phyloP scores from a whole-genome alignment of 2,329 filamentous ascomycete genomes.

The Didymellaceae sp. region DNA sequence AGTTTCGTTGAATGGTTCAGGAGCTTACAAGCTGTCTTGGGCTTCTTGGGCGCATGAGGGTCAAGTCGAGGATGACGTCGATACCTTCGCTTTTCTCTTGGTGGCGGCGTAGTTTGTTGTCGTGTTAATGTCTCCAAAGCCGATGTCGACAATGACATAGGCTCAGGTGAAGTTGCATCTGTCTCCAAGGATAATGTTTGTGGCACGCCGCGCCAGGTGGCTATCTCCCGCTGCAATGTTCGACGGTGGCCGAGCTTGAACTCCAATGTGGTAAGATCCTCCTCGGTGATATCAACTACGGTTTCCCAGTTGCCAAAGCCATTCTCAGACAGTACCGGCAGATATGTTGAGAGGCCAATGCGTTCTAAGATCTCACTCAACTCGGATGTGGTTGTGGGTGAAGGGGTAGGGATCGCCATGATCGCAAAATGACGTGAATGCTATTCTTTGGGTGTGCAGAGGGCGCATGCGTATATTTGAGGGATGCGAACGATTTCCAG shows the following conservation, averaged over 20 bases:
- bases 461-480: constrained; percentile 31
- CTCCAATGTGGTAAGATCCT: constrained; percentile 44
- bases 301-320: constrained; percentile 49
- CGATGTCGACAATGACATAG: constrained; percentile 36
- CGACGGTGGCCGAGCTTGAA: constrained; percentile 52
- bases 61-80: constrained; percentile 48
- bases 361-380: constrained; percentile 41
- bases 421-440: constrained; percentile 25
- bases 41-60: constrained; percentile 48
- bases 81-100: constrained; percentile 47
- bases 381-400: constrained; percentile 27
- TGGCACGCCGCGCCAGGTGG: constrained; percentile 43
- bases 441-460: constrained; percentile 18
- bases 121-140: constrained; percentile 37
- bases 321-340: constrained; percentile 39
- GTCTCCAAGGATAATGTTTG: constrained; percentile 31
- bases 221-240: constrained; percentile 49
- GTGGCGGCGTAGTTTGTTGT: constrained; percentile 31
- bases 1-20: background rate
- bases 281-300: constrained; percentile 50
- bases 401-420: constrained; percentile 35
- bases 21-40: constrained; percentile 49
- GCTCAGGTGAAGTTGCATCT: constrained; percentile 20
- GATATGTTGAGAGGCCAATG: constrained; percentile 40
- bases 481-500: constrained; percentile 17